phyloP scores from a whole-genome alignment of 2,329 filamentous ascomycete genomes.

The Aspergillus sojae region DNA sequence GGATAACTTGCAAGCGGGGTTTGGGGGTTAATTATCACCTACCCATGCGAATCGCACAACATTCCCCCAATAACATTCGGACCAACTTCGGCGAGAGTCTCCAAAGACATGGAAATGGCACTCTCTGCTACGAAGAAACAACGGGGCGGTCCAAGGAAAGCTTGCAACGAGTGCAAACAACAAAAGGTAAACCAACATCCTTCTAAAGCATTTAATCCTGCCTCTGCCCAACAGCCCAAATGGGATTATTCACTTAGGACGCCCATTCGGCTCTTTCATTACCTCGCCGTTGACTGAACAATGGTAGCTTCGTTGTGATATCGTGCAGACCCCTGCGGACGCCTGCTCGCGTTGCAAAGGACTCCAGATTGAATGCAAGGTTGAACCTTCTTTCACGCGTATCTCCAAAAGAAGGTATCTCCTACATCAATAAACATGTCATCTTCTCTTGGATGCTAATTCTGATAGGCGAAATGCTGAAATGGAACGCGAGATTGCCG shows the following conservation, averaged over 20 bases:
- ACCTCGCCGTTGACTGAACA: conserved; percentile 19
- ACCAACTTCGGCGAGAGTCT: conserved; percentile 33
- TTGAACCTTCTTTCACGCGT: conserved; percentile 68
- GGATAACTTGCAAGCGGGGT: background rate
- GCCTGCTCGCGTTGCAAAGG: conserved; percentile 64
- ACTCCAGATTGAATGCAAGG: conserved; percentile 64
- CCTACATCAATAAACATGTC: background rate
- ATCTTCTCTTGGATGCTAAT: background rate
- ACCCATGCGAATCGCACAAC: conserved; percentile 29
- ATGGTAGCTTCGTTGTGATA: conserved; percentile 64
- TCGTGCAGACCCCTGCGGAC: conserved; percentile 64
- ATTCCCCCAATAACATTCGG: conserved; percentile 38
- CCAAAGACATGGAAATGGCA: conserved; percentile 43
- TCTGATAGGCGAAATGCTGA: conserved; percentile 60
- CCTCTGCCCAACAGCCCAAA: background rate
- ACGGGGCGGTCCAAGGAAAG: conserved; percentile 49
- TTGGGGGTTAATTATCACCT: background rate
- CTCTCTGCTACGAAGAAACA: conserved; percentile 52
- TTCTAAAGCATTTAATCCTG: conserved; percentile 6
- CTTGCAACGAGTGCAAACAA: conserved; percentile 69
- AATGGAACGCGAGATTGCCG: conserved; percentile 60
- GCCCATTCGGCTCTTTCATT: background rate
- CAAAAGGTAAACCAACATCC: conserved; percentile 58
- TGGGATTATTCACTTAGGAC: background rate
- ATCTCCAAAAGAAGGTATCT: conserved; percentile 59